A percentile compares a stretch with the other conserved stretches of the same genome.
Evolutionary conservation across 1,284 basidiomycete species (phyloP).

Genomic region (Ceratobasidium sp.): DNA sequence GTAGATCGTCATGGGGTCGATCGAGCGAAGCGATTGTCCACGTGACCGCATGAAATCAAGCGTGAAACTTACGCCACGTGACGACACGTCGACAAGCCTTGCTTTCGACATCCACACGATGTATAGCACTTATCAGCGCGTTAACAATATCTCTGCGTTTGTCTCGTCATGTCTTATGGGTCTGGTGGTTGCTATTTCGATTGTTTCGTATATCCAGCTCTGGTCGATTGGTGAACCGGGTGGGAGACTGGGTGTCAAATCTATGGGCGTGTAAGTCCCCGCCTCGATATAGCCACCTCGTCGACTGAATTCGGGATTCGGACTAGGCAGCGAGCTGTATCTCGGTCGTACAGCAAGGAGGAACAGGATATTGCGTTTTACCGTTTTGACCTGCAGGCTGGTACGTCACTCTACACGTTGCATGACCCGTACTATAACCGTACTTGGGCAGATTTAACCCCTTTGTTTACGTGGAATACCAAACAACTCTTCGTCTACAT

Average conservation of each 20-base stretch:
- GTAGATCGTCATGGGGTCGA: conserved; percentile 86
- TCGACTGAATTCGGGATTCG: neutral
- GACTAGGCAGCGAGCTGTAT: conserved; percentile 19
- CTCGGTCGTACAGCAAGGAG: conserved; percentile 67
- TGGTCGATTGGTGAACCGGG: conserved; percentile 72
- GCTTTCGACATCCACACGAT: conserved; percentile 30
- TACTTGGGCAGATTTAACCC: conserved; percentile 71
- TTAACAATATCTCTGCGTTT: conserved; percentile 80
- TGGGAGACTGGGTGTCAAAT: conserved; percentile 69
- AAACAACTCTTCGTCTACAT: conserved; percentile 92
- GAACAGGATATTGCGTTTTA: conserved; percentile 81
- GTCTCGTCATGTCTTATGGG: conserved; percentile 84
- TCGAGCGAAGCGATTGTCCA: neutral
- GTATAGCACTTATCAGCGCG: conserved; percentile 60
- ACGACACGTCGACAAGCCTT: conserved; percentile 30
- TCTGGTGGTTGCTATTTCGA: conserved; percentile 78
- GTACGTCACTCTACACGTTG: conserved; percentile 59
- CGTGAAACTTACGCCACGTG: conserved; percentile 24
- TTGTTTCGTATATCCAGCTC: conserved; percentile 61
- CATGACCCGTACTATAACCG: neutral
- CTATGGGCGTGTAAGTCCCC: conserved; percentile 75
- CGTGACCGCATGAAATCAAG: neutral
- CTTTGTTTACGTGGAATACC: conserved; percentile 94
- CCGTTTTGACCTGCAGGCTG: conserved; percentile 82
- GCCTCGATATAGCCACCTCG: neutral